These are phyloP conservation scores for Berkeleyomyces basicola DNA, from an alignment of 2,329 filamentous ascomycete genomes.

Conservation along the genomic window DNA sequence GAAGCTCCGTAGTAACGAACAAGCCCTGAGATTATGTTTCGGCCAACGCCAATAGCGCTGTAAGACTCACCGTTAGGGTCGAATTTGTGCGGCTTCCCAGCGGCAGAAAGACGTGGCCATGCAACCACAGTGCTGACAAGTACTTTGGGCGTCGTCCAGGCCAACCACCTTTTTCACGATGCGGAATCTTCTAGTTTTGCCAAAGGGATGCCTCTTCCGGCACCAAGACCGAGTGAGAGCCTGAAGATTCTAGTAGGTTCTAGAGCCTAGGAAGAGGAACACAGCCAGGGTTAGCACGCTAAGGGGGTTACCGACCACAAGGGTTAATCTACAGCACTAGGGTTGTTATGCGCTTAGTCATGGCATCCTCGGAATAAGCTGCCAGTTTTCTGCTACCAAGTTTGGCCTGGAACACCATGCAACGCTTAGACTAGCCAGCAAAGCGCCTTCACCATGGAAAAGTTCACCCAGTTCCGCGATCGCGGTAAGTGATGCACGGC, in stretches of 20 bases:
- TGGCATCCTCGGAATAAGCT: neutral
- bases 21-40: neutral
- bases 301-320: neutral
- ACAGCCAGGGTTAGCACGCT: neutral
- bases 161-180: neutral
- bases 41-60: neutral
- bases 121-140: too few relatives aligned
- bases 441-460: constrained; percentile 52
- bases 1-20: neutral
- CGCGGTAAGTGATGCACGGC: constrained; percentile 41
- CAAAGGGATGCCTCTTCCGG: neutral
- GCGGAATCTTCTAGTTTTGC: neutral
- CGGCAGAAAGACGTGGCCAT: neutral
- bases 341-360: neutral
- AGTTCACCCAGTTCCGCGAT: constrained; percentile 85
- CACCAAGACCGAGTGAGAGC: neutral
- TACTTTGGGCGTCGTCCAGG: neutral
- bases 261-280: neutral
- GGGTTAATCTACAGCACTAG: neutral
- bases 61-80: neutral
- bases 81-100: neutral
- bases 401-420: neutral
- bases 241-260: neutral
- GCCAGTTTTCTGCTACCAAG: neutral
- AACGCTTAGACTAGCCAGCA: neutral